phyloP scores from a whole-genome alignment of 257 asterid species.

The Nicotiana noctiflora region DNA sequence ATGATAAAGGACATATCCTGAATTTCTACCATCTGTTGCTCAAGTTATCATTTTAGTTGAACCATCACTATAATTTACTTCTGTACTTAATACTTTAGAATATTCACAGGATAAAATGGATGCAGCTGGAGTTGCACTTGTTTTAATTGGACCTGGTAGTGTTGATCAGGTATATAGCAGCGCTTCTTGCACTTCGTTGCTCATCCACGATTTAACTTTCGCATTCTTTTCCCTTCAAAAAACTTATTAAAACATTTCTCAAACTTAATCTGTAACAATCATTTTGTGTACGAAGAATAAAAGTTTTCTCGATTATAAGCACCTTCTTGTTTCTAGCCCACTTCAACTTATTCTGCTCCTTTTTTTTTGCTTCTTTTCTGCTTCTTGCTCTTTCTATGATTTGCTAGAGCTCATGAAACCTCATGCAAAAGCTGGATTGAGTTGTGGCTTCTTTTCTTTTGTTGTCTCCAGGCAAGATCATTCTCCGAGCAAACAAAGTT shows the following conservation, averaged over 20 bases:
- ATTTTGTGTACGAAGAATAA: not conserved
- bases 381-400: not conserved
- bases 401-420: not conserved
- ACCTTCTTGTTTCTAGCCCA: not conserved
- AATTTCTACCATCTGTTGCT: not conserved
- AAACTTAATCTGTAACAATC: not conserved
- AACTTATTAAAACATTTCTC: not conserved
- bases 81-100: slow-evolving; percentile 16
- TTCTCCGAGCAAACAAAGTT: slow-evolving; percentile 82
- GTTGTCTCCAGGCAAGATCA: slow-evolving; percentile 60
- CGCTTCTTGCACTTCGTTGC: not conserved
- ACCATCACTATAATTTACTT: not conserved
- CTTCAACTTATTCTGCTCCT: not conserved
- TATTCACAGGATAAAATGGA: slow-evolving; percentile 80
- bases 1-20: not conserved
- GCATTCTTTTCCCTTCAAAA: not conserved
- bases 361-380: not conserved
- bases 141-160: slow-evolving; percentile 93
- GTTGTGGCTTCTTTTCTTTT: not conserved
- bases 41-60: not conserved
- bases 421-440: not conserved
- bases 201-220: not conserved
- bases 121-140: slow-evolving; percentile 83
- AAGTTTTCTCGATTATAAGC: not conserved
- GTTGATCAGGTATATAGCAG: slow-evolving; percentile 66